These are phyloP conservation scores for Kregervanrija delftensis DNA, from an alignment of 805 yeast species.

Conservation along the genomic window DNA sequence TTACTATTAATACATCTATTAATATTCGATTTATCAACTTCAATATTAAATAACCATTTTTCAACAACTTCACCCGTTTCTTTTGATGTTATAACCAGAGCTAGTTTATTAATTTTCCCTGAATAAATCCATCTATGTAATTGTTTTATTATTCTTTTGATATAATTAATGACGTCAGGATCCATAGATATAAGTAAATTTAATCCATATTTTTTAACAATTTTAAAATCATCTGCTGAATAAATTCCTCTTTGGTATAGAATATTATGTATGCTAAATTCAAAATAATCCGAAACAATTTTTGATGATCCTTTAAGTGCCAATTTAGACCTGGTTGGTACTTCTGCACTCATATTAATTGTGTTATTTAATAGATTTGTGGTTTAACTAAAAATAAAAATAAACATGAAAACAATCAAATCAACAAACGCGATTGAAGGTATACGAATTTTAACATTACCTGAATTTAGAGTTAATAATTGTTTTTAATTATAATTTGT, in stretches of 20 bases:
- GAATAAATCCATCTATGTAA: slow-evolving; percentile 68
- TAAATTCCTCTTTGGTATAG: slow-evolving; percentile 86
- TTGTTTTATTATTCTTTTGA: slow-evolving; percentile 60
- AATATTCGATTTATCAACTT: slow-evolving; percentile 22
- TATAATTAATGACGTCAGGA: slow-evolving; percentile 67
- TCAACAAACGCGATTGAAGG: too few relatives aligned
- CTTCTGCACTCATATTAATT: neutral
- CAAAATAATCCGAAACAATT: slow-evolving; percentile 76
- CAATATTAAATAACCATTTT: slow-evolving; percentile 78
- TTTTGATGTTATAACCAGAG: slow-evolving; percentile 66
- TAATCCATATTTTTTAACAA: slow-evolving; percentile 73
- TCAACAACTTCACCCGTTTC: slow-evolving; percentile 66
- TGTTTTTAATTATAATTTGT: neutral
- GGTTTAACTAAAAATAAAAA: neutral
- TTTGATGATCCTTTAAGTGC: slow-evolving; percentile 75
- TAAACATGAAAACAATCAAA: neutral
- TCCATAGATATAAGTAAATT: slow-evolving; percentile 66
- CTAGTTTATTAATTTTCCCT: slow-evolving; percentile 59
- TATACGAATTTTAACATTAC: too few relatives aligned
- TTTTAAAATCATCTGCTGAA: slow-evolving; percentile 77
- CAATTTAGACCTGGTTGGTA: slow-evolving; percentile 39
- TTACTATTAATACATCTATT: slow-evolving; percentile 9
- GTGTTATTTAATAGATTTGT: neutral
- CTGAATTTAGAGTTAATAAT: too few relatives aligned
- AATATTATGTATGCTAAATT: slow-evolving; percentile 72